These are phyloP conservation scores for Tritrichomonas foetus DNA, from an alignment of 208 protist genomes.

Conservation along the genomic window DNA sequence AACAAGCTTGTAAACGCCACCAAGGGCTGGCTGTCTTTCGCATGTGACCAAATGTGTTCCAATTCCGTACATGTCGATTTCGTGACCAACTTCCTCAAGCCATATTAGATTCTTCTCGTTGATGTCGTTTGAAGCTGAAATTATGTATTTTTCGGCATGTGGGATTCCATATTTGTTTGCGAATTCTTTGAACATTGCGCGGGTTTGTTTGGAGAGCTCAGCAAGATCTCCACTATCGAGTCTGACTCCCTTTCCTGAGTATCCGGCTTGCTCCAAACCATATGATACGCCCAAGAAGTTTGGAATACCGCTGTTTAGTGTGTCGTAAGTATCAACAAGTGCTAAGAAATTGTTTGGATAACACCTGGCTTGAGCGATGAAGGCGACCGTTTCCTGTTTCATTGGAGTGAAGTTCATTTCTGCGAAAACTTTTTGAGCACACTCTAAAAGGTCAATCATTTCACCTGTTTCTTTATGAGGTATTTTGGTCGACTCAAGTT, in stretches of 20 bases:
- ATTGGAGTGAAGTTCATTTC: conserved; percentile 47
- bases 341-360: conserved; percentile 71
- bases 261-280: conserved; percentile 60
- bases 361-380: conserved; percentile 65
- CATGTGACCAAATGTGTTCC: conserved; percentile 80
- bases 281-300: conserved; percentile 70
- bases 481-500: conserved; percentile 36
- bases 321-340: conserved; percentile 80
- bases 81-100: conserved; percentile 55
- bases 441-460: conserved; percentile 51
- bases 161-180: conserved; percentile 43
- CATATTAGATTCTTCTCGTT: conserved; percentile 63
- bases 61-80: conserved; percentile 66
- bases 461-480: conserved; percentile 39
- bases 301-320: conserved; percentile 62
- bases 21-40: conserved; percentile 65
- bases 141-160: conserved; percentile 55
- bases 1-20: conserved; percentile 75
- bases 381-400: conserved; percentile 68
- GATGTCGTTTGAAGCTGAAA: conserved; percentile 72
- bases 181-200: conserved; percentile 43
- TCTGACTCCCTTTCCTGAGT: conserved; percentile 58
- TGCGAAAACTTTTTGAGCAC: conserved; percentile 45
- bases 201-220: conserved; percentile 63
- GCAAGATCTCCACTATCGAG: conserved; percentile 72